Base-by-base conservation (phyloP, 2,329 filamentous ascomycete species). In the Aspergillus viridinutans region DNA sequence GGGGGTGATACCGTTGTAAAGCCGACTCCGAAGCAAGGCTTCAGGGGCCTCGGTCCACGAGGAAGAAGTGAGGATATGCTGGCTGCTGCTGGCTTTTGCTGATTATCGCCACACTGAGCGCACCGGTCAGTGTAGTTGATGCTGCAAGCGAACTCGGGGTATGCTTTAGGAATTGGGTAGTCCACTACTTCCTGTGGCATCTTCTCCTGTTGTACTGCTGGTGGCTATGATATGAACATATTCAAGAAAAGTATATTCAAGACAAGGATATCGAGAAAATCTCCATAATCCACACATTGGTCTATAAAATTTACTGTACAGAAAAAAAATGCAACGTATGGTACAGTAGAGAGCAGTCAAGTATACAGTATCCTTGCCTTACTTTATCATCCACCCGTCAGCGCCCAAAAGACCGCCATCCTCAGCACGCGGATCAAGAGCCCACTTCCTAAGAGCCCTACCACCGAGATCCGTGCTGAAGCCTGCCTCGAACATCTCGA, bases 401-500 rank as follows among this genome's bases (percentile, higher is more conserved):
- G 81, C 78, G 5, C 86, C 89, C 51, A 92, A 64, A 42, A 94
- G 85, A 1, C 90, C 90, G 1, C 86, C 86, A 62, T 85, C 83
- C 6, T 81, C 79, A 21, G 77, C 78, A 28, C 67, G 64, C 1
- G 83, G 76, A 70, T 93, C 90, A 72, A 95, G 81, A 2, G 85
- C 80, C 92, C 92, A 96, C 70, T 86, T 89, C 49, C 82, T 80
- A 49, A 89, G 69, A 2, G 87, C 81, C 49, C 81, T 71, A 56
- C 87, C 81, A 25, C 77, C 80, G 55, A 92, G 67, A 21, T 83
- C 81, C 8, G 85, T 87, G 57, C 79, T 75, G 80, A 85, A 92
- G 0, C 93, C 92, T 1, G 83, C 85, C 72, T 89, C 83, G 68
- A 84, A 97, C 92, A 99, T 97, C 75, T 97, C 92, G 63, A 92